Conservation (phyloP, 2,329 filamentous ascomycete species). For the Ophiognomonia clavigignenti-juglandacearum region DNA sequence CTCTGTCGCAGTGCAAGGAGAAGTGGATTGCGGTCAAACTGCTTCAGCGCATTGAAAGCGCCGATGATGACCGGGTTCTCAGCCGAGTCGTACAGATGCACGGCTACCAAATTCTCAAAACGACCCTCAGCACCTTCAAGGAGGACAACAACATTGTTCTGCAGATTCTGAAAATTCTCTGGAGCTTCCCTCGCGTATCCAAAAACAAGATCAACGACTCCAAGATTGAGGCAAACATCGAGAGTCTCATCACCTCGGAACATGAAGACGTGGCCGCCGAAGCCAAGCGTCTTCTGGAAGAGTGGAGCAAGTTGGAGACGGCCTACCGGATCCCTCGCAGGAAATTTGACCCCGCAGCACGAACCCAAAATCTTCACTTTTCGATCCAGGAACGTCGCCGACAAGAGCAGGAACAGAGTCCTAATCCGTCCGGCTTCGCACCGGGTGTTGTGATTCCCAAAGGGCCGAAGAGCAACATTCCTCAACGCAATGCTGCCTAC, state of each 20-base stretch:
- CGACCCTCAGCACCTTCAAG: conserved; percentile 75
- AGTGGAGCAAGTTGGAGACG: conserved; percentile 85
- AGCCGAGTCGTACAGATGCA: conserved; percentile 93
- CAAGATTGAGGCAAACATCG: conserved; percentile 81
- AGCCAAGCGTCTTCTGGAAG: conserved; percentile 67
- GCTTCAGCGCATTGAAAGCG: conserved; percentile 79
- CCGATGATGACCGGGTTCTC: conserved; percentile 79
- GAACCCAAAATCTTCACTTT: conserved; percentile 48
- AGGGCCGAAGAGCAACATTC: conserved; percentile 55
- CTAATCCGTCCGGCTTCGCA: conserved; percentile 18
- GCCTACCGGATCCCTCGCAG: conserved; percentile 91
- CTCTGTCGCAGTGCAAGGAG: conserved; percentile 95
- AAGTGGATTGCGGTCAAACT: conserved; percentile 99
- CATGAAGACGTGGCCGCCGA: conserved; percentile 72
- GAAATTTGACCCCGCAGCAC: conserved; percentile 73
- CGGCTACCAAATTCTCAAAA: conserved; percentile 92
- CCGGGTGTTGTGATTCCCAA: conserved; percentile 47
- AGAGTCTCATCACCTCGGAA: conserved; percentile 60
- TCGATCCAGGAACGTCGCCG: conserved; percentile 63
- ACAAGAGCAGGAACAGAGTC: conserved; percentile 40
- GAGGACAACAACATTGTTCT: conserved; percentile 87
- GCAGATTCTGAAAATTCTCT: conserved; percentile 84
- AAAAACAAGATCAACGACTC: conserved; percentile 97
- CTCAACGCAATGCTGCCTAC: conserved; percentile 48
- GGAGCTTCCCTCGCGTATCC: conserved; percentile 83